Base-by-base conservation (phyloP, 2,329 filamentous ascomycete genomes). In the Didymella sp. region DNA sequence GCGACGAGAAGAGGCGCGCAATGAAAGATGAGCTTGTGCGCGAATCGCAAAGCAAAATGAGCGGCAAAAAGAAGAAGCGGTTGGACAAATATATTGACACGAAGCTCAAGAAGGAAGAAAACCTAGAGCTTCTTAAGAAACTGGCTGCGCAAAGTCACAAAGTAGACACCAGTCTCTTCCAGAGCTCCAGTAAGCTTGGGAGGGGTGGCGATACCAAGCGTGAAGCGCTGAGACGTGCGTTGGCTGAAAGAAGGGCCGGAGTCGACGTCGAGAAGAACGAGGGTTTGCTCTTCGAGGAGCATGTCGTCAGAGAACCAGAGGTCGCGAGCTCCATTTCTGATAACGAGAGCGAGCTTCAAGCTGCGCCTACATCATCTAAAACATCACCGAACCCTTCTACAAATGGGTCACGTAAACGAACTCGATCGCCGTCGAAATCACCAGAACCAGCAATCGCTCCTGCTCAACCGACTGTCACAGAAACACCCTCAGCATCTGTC, bases 101-200 rank as follows among this genome's bases (percentile, higher is more conserved):
- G 56, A 99, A 99, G 82, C 81, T 99, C 42, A 90, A 88, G 76
- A 97, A 96, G 76, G 95, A 99, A 72, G 94, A 98, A 76, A 96
- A 91, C 69, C 82, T 91, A 25, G 89, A 87, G 54, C 80, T 99
- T 27, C 82, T 98, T 67, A 90, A 90, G 72, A 93, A 95, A 73
- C 83, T 99, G 24, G 90, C 91, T 17, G 83, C 86, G 59, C 84
- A 86, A 51, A 38, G 30, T 9, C 56, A 58, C 40, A 92, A 89
- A 70, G 85, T 95, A 64, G 93, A 98, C 73, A 96, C 91, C 1
- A 91, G 85, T 60, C 79, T 92, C 19, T 89, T 96, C 59, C 83
- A 87, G 56, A 96, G 92, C 73, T 90, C 89, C 49, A 90, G 86
- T 64, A 86, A 87, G 55, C 78, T 98, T 8, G 93, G 93, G 0